Evolutionary conservation across 2,329 filamentous ascomycete species (phyloP), one percentile per base, ranked within the genome.

Genomic region (Xylariaceae sp.): DNA sequence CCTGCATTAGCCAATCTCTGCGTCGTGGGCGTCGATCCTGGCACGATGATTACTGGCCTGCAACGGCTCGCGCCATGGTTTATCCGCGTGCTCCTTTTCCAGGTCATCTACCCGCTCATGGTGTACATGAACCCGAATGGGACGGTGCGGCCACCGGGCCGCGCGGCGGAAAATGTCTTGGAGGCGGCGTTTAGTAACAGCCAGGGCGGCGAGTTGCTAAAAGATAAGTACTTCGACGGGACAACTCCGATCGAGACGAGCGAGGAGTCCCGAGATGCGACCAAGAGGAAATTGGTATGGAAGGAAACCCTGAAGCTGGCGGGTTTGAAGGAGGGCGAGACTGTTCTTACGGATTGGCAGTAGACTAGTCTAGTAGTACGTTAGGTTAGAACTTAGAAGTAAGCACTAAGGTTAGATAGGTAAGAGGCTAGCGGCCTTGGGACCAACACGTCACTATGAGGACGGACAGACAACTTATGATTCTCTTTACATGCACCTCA

Each of bases 11-110:
- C 34, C 16, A 41, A 36, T 1, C 44, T 56, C 29, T 47, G 40
- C n/a, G 40, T 54, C 9, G 36, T 54, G 5, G 53, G 47, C 17
- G 32, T 42, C 5, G 42, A 44, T 21, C 38, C 42, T 9, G 39
- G 43, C 9, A 17, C 43, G 3, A 46, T 39, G 32, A 30, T n/a
- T 8, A 43, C n/a, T 5, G 24, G 36, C 17, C 9, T 40, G 14
- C 32, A 39, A 8, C 32, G 36, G 4, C 36, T 24, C 5, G 43
- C 39, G 9, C 30, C 40, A 5, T 46, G 33, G 40, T 15, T 36
- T 4, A 46, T 43, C 18, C 35, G 40, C 19, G 40, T 39, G 11
- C 9, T 46, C 16, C n/a, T 39, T 3, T 43, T 40, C 24, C 11
- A 32, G 18, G 8, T 40, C 4, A 32, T 43, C 12, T 42, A 39